Evolutionary conservation across 805 yeast species (phyloP).

Genomic region (Pichia kluyveri): DNA sequence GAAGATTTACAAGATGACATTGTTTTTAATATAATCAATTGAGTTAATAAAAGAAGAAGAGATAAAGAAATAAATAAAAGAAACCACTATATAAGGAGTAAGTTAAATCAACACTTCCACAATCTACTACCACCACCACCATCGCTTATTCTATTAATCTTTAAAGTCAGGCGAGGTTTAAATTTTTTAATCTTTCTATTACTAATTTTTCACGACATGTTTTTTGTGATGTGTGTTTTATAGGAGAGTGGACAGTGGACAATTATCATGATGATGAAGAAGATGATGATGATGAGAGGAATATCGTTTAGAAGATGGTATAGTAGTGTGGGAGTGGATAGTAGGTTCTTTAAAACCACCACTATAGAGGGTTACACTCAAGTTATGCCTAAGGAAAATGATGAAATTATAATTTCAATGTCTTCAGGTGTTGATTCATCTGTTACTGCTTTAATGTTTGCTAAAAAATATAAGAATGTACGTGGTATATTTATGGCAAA

Average conservation of each 20-base stretch:
- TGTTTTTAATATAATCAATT: neutral
- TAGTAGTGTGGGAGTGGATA: neutral
- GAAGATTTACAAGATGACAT: conserved; percentile 5
- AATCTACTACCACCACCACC: too few species aligned
- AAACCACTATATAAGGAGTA: neutral
- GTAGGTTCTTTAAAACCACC: conserved; percentile 5
- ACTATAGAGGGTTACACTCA: conserved; percentile 24
- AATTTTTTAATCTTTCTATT: too few species aligned
- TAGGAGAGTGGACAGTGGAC: too few species aligned
- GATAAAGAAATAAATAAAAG: neutral
- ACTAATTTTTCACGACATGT: too few species aligned
- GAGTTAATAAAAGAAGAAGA: neutral
- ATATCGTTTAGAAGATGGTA: too few species aligned
- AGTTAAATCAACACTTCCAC: too few species aligned
- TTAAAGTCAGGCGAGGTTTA: too few species aligned
- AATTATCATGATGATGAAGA: too few species aligned
- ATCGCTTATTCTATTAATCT: too few species aligned
- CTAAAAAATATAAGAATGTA: conserved; percentile 49
- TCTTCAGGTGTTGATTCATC: conserved; percentile 96
- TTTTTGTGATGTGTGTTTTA: too few species aligned
- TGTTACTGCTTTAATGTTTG: conserved; percentile 56
- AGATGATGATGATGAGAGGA: too few species aligned
- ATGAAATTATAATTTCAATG: conserved; percentile 78
- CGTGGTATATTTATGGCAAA: conserved; percentile 89
- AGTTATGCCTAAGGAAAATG: conserved; percentile 38